Base-by-base conservation (phyloP, 352 stramenopile species). In the Phytopythium helicoides region DNA sequence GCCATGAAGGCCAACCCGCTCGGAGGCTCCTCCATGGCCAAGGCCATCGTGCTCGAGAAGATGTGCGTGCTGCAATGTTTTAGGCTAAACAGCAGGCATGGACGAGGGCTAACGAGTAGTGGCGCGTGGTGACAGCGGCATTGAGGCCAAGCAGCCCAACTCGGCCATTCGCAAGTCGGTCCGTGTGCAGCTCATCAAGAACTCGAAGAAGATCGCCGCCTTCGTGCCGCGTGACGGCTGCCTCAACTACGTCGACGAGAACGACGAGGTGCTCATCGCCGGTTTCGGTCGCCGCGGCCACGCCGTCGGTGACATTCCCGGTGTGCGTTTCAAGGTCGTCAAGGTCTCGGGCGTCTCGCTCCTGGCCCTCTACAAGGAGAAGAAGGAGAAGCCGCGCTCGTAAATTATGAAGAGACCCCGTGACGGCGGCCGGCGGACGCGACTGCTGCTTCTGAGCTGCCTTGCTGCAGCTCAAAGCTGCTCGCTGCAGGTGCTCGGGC, bases 81-180 rank as follows among this genome's bases (percentile, higher is more conserved):
- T n/a, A n/a, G n/a, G n/a, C n/a, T n/a, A 33, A 33, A 9, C 28
- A 33, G 28, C 28, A 33, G 25, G 37, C 19, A 34, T 33, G 36
- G 35, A n/a, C n/a, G n/a, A 16, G 15, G 59, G n/a, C 19, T 54
- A 34, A 39, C 21, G 40, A n/a, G n/a, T n/a, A n/a, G n/a, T 12
- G 28, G 46, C 8, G 10, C 47, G 18, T 52, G 52, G 8, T 39
- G 42, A 34, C 72, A 92, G 79, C 61, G 98, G 98, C 78, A 99
- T 99, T 97, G 98, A 99, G 73, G 97, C 98, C 64, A 99, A 99
- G 87, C 98, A 99, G 89, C 98, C 98, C 54, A 99, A 99, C 94
- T 99, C 96, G 40, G 98, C 98, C 64, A 99, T 99, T 88, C 97
- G 98, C 73, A 99, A 99, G 92, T 99, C 96, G 71, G 96, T 98